Base-by-base conservation (phyloP, 108 stramenopile species). In the Cyclotella choctawhatcheeana region DNA sequence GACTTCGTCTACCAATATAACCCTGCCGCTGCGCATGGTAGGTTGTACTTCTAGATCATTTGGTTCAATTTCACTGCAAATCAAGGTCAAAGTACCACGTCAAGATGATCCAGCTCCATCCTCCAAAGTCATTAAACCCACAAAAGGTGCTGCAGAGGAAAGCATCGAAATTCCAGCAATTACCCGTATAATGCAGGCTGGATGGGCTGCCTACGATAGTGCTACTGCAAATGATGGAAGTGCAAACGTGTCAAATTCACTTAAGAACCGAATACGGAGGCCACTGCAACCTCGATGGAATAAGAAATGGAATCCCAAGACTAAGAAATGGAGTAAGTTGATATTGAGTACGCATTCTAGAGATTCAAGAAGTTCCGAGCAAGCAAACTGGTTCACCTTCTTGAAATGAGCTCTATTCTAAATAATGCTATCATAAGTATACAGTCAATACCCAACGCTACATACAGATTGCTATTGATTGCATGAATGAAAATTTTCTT, bases 1-100 rank as follows among this genome's bases (percentile, higher is more conserved):
- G 14, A 62, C 25, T 20, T 58, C 70, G 6, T 78, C 77, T 18
- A 70, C 64, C 30, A 54, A 69, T 48, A 65, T 78, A 16, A 78
- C 64, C 4, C 48, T 78, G 24, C 77, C 77, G 16, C 58, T 78
- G 24, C 69, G 70, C 0, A 78, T 78, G 77, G 63, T 51, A 47
- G 37, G 56, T 10, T 78, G 77, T 52, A 24, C 64, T 22, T 20
- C 35, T 52, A 65, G 70, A 35, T 69, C 77, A 0, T 59, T 67
- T 48, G 77, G 77, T 27, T 78, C 77, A 3, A 78, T 78, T 1
- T 53, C 77, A 18, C 43, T 78, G 31, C 64, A 65, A 51, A 78
- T 78, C 31, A 71, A 69, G 13, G 70, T 77, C 34, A 70, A 71
- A 70, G 64, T 27, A 26, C 55, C 62, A 37, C 20, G 52, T 21